phyloP scores from a whole-genome alignment of 192 early-diverging fungal genomes.

The Backusella westeae region DNA sequence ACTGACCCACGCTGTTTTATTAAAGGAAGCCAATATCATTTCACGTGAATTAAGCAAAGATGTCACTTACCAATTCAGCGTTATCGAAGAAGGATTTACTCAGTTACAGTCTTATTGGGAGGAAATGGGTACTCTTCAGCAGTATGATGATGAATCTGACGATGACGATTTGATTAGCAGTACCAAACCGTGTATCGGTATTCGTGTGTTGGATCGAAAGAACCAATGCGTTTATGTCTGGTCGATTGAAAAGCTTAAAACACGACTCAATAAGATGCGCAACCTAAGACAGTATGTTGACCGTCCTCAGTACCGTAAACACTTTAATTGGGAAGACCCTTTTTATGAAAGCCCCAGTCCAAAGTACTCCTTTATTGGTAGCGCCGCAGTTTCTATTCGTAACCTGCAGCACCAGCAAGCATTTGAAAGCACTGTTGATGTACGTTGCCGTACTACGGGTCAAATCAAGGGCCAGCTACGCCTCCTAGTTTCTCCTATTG shows the following conservation, averaged over 20 bases:
- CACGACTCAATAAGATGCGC: slow-evolving; percentile 33
- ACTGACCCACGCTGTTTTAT: slow-evolving; percentile 59
- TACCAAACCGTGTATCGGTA: slow-evolving; percentile 48
- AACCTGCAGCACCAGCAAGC: slow-evolving; percentile 44
- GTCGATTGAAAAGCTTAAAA: slow-evolving; percentile 36
- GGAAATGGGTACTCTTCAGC: slow-evolving; percentile 38
- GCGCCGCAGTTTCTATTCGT: slow-evolving; percentile 41
- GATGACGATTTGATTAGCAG: slow-evolving; percentile 34
- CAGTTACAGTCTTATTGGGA: slow-evolving; percentile 49
- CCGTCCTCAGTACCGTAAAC: slow-evolving; percentile 53
- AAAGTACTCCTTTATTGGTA: slow-evolving; percentile 53
- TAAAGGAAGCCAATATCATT: slow-evolving; percentile 92
- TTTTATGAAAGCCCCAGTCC: slow-evolving; percentile 58
- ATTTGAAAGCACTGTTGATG: slow-evolving; percentile 40
- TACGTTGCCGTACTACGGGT: slow-evolving; percentile 47
- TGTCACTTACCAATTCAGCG: slow-evolving; percentile 79
- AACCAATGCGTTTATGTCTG: slow-evolving; percentile 47
- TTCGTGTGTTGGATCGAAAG: slow-evolving; percentile 54
- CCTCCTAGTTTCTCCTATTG: slow-evolving; percentile 42
- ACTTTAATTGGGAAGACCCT: slow-evolving; percentile 57
- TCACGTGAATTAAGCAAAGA: slow-evolving; percentile 77
- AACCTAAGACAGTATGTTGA: slow-evolving; percentile 54
- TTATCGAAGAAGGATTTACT: slow-evolving; percentile 59
- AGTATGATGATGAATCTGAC: slow-evolving; percentile 39
- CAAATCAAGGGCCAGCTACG: slow-evolving; percentile 36